Evolutionary conservation across 352 stramenopile genomes (phyloP), one percentile per base, ranked within the genome.

Genomic region (Globisporangium orthogonon): DNA sequence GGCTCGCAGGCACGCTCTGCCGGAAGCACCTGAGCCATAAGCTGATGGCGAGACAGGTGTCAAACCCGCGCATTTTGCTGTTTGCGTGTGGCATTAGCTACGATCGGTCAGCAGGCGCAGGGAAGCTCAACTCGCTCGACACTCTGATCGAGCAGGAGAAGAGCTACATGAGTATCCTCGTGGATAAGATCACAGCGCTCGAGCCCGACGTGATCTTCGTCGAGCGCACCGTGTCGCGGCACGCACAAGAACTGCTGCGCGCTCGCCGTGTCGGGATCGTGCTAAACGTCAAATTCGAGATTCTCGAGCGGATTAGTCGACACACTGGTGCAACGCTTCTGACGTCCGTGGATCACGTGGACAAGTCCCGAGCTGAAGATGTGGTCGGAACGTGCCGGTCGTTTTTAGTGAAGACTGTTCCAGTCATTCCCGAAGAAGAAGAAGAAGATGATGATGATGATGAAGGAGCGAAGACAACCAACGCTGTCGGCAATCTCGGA

Each of bases 21-120:
- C 78, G 88, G 46, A 99, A 99, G 65, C 97, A 98, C 55, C 78
- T 98, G 28, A 97, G 82, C 40, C 95, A 99, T 77, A 98, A 98
- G 66, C 85, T 90, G 71, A 99, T 98, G 95, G 78, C 92, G 1
- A 79, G 83, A 17, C 76, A 89, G 40, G 86, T 98, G 15, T 59
- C 83, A n/a, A 97, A 98, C 54, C 96, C 96, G 13, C 89, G 92
- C n/a, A 98, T 99, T n/a, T 80, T 99, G 66, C 78, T 98, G 11
- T 77, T 99, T 44, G 88, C 75, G 46, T 97, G 94, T 28, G 94
- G 92, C 44, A 98, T 99, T 58, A 97, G 98, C 67, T 99, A 98
- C 65, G 95, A 97, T 30, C 85, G 95, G 17, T 93, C 88, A 1
- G 76, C 67, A 23, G 76, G 76, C 5, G 78, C 93, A 46, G 89